Base-by-base conservation (phyloP, 768 basidiomycete species). In the Lepiota venenata region DNA sequence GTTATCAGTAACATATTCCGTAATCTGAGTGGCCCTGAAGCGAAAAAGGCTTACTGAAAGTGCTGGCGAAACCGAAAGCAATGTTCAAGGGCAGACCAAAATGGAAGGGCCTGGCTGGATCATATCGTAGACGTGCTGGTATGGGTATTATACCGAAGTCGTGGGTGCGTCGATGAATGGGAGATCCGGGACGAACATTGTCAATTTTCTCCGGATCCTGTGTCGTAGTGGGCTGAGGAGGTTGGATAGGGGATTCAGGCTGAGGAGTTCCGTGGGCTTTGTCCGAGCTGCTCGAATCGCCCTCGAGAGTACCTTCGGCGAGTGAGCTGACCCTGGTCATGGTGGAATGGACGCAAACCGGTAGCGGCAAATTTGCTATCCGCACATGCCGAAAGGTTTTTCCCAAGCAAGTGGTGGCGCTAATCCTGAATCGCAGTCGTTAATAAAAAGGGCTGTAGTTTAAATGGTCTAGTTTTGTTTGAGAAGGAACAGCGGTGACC, bases 111-210 rank as follows among this genome's bases (percentile, higher is more conserved):
- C 66, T 74, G 4, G 71, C 62, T 16, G 78, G 72, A 65, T 82
- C 68, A 58, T 83, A 81, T 32, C 76, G 78, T 11, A 85, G 70
- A 21, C 71, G 67, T 55, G 60, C 69, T 0, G 87, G 88, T 36
- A 90, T 84, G 0, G 85, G 87, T 4, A 88, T 59, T 58, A 88
- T 67, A n/a, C 80, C 76, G 57, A 88, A 83, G 58, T 89, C 86
- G 45, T 63, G 71, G 32, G 62, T 61, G 15, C 21, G 46, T 36
- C 14, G 40, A 18, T 38, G 11, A 32, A 39, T 20, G 36, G 22
- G 4, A 11, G 1, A 14, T 16, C 37, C 22, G 1, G 37, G 37
- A 3, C 7, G 8, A n/a, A 22, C 10, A 16, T 20, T 20, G 10
- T 41, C 22, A 18, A 9, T 18, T 46, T 47, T 40, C 29, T 39